phyloP scores from a whole-genome alignment of 352 stramenopile species.

The Globisporangium echinulatum region DNA sequence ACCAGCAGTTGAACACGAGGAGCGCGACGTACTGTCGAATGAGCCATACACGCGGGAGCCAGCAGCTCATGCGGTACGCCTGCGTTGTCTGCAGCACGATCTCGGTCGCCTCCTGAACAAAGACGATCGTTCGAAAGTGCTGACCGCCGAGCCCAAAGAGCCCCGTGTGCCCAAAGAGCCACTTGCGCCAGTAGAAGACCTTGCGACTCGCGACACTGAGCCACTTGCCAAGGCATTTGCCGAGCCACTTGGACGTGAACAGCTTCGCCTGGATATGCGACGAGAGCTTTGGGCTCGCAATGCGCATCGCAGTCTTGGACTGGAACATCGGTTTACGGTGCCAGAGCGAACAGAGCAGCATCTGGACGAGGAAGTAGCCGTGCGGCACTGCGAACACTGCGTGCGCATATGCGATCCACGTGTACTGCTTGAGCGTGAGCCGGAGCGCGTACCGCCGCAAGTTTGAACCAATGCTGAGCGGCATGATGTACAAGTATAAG shows the following conservation, averaged over 20 bases:
- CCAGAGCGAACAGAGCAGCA: conserved; percentile 9
- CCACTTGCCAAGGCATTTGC: too few relatives aligned
- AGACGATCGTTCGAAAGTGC: conserved; percentile 19
- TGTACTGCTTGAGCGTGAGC: conserved; percentile 6
- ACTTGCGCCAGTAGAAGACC: conserved; percentile 14
- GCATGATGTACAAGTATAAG: conserved; percentile 17
- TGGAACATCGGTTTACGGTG: conserved; percentile 11
- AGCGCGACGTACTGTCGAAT: conserved; percentile 10
- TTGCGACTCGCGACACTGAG: background rate
- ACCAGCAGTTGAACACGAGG: conserved; percentile 19
- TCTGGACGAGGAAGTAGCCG: conserved; percentile 9
- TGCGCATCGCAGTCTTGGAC: background rate
- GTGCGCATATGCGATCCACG: conserved; percentile 9
- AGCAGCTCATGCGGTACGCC: conserved; percentile 15
- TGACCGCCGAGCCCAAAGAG: conserved; percentile 18
- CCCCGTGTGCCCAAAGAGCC: conserved; percentile 12
- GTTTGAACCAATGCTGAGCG: conserved; percentile 12
- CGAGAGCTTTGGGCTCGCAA: conserved; percentile 5
- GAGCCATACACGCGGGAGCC: conserved; percentile 4
- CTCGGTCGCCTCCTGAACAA: conserved; percentile 19
- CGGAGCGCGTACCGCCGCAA: conserved; percentile 11
- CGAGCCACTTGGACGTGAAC: background rate
- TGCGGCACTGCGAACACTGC: conserved; percentile 9
- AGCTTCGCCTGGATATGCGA: conserved; percentile 1
- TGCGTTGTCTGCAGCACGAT: conserved; percentile 23